Evolutionary conservation across 1,139 yeast genomes (phyloP).

Genomic region (Pichia sp.): DNA sequence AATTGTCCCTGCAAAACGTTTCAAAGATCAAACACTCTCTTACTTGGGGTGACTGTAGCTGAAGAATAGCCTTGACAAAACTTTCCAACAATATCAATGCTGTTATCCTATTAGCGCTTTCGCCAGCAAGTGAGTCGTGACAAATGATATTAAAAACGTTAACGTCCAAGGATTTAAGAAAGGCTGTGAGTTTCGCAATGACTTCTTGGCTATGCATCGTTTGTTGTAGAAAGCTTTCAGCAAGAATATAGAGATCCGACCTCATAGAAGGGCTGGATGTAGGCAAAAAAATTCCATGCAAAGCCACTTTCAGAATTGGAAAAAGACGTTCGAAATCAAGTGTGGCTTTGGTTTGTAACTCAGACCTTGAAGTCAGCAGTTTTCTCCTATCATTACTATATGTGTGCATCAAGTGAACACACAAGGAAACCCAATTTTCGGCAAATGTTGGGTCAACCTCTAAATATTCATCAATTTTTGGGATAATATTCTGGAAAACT

Average conservation of each 20-base stretch:
- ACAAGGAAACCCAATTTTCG: conserved; percentile 70
- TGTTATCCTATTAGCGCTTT: conserved; percentile 70
- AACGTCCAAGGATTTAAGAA: conserved; percentile 56
- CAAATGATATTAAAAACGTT: conserved; percentile 62
- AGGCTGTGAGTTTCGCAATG: conserved; percentile 45
- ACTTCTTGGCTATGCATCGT: conserved; percentile 40
- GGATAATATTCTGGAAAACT: conserved; percentile 69
- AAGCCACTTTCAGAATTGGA: conserved; percentile 67
- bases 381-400: conserved; percentile 45
- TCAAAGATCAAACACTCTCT: conserved; percentile 58
- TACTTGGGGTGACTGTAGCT: conserved; percentile 26
- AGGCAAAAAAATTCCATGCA: conserved; percentile 68
- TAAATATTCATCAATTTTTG: conserved; percentile 70
- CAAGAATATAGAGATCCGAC: conserved; percentile 72
- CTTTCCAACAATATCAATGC: conserved; percentile 71
- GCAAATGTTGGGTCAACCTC: conserved; percentile 64
- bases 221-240: conserved; percentile 61
- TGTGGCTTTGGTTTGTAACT: conserved; percentile 24
- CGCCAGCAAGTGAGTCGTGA: conserved; percentile 76
- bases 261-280: conserved; percentile 64
- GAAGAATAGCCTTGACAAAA: conserved; percentile 53
- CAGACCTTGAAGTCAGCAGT: conserved; percentile 28
- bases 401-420: conserved; percentile 65
- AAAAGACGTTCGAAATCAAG: conserved; percentile 47
- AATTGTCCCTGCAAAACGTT: conserved; percentile 58